Evolutionary conservation across 306 rosid genomes (phyloP).

Genomic region (Boehmeria nivea): DNA sequence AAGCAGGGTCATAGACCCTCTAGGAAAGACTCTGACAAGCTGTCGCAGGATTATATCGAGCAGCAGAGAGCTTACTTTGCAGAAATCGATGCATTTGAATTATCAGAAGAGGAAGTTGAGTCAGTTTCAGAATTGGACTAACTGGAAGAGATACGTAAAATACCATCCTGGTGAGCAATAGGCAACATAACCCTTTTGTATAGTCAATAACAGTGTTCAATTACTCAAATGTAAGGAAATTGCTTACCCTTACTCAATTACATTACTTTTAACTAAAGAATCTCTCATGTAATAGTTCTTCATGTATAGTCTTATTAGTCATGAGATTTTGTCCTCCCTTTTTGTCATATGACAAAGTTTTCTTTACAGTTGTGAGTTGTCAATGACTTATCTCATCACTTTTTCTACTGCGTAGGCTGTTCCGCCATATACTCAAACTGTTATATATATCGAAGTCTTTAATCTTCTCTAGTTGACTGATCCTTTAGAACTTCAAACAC

Average conservation of each 20-base stretch:
- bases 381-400: neutral
- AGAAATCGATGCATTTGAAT: constrained; percentile 65
- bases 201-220: constrained; percentile 21
- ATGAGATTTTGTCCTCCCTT: neutral
- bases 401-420: neutral
- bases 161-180: constrained; percentile 11
- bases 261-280: neutral
- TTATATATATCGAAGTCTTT: too few species aligned
- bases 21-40: constrained; percentile 17
- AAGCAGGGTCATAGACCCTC: constrained; percentile 29
- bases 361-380: neutral
- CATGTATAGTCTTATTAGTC: constrained; percentile 1
- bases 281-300: neutral
- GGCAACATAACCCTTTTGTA: constrained; percentile 22
- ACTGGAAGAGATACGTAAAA: constrained; percentile 7
- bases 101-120: constrained; percentile 63
- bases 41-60: constrained; percentile 46
- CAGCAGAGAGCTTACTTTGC: constrained; percentile 63
- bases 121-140: constrained; percentile 44
- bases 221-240: constrained; percentile 13
- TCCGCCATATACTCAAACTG: too few species aligned
- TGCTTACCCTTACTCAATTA: constrained; percentile 12
- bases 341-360: neutral
- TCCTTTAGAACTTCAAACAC: too few species aligned
- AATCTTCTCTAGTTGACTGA: too few species aligned